Percentiles rank a stretch among this genome's conserved stretches.
phyloP scores from a whole-genome alignment of 1,284 basidiomycete species.

The Ustilago cynodontis region DNA sequence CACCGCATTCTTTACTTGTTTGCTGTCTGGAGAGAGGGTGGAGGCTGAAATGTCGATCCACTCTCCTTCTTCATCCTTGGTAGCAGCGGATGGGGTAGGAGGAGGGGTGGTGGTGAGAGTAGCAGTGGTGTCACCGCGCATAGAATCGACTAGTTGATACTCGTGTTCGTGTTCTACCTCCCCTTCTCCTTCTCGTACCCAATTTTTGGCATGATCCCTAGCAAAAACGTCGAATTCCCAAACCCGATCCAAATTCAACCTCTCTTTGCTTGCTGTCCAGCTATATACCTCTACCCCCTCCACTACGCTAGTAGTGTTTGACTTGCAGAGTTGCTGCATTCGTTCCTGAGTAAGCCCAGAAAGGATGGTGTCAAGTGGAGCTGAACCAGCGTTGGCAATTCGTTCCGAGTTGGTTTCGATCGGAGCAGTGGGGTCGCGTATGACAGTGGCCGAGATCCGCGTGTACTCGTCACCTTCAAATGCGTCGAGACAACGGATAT shows the following conservation, averaged over 20 bases:
- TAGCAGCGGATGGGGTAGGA: neutral
- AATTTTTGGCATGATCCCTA: slow-evolving; percentile 29
- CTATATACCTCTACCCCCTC: slow-evolving; percentile 42
- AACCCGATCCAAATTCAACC: slow-evolving; percentile 19
- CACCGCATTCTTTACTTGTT: slow-evolving; percentile 10
- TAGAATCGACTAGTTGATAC: slow-evolving; percentile 42
- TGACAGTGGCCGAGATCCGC: slow-evolving; percentile 23
- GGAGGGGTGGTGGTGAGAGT: slow-evolving; percentile 1
- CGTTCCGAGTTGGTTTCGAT: slow-evolving; percentile 32
- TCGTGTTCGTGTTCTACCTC: slow-evolving; percentile 47
- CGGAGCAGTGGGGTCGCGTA: slow-evolving; percentile 16
- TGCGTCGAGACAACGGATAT: slow-evolving; percentile 46
- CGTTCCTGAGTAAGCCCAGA: slow-evolving; percentile 19
- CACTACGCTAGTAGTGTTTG: too few species aligned
- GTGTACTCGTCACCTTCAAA: slow-evolving; percentile 60
- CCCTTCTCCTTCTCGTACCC: slow-evolving; percentile 38
- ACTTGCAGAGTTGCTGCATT: slow-evolving; percentile 6
- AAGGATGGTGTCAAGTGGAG: slow-evolving; percentile 40
- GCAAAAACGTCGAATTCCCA: slow-evolving; percentile 59
- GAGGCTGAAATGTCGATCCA: slow-evolving; percentile 13
- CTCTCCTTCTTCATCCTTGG: neutral
- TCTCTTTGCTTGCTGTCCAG: slow-evolving; percentile 36
- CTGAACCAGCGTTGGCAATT: slow-evolving; percentile 27
- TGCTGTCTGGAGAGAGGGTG: slow-evolving; percentile 1
- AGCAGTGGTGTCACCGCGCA: slow-evolving; percentile 8